Percentiles rank a stretch among this genome's conserved stretches.
These are phyloP conservation scores for Pyrrhoderma lamaoense DNA, from an alignment of 1,284 basidiomycete genomes.

Conservation along the genomic window DNA sequence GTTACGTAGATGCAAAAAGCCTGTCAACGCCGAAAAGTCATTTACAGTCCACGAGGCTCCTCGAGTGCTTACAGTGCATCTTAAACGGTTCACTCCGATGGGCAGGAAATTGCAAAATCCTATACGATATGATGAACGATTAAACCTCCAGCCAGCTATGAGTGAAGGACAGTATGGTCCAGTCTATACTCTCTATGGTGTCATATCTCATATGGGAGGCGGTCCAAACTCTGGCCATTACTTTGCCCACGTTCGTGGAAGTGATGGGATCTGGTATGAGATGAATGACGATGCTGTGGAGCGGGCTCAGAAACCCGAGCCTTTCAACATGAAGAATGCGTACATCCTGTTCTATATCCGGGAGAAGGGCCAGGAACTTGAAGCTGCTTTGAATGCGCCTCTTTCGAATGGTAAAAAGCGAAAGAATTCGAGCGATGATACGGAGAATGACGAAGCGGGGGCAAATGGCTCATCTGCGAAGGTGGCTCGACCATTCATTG, in stretches of 20 bases:
- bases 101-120: constrained; percentile 81
- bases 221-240: constrained; percentile 97
- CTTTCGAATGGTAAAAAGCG: constrained; percentile 10
- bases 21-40: constrained; percentile 81
- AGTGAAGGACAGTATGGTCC: constrained; percentile 71
- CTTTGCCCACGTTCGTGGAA: constrained; percentile 77
- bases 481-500: constrained; percentile 49
- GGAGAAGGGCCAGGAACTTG: constrained; percentile 64
- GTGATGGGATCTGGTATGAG: constrained; percentile 74
- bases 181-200: constrained; percentile 83
- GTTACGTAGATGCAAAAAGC: constrained; percentile 70
- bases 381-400: constrained; percentile 41
- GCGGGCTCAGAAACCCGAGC: constrained; percentile 30
- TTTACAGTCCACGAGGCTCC: constrained; percentile 89
- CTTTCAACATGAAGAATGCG: constrained; percentile 70
- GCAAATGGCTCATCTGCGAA: constrained; percentile 21
- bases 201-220: constrained; percentile 89
- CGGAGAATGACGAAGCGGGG: constrained; percentile 8
- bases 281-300: constrained; percentile 90
- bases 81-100: constrained; percentile 90
- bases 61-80: constrained; percentile 87
- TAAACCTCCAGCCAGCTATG: constrained; percentile 81
- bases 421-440: constrained; percentile 12
- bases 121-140: constrained; percentile 71
- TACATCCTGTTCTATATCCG: constrained; percentile 92